Conservation (phyloP, 805 yeast genomes). For the Blastobotrys attinorum region DNA sequence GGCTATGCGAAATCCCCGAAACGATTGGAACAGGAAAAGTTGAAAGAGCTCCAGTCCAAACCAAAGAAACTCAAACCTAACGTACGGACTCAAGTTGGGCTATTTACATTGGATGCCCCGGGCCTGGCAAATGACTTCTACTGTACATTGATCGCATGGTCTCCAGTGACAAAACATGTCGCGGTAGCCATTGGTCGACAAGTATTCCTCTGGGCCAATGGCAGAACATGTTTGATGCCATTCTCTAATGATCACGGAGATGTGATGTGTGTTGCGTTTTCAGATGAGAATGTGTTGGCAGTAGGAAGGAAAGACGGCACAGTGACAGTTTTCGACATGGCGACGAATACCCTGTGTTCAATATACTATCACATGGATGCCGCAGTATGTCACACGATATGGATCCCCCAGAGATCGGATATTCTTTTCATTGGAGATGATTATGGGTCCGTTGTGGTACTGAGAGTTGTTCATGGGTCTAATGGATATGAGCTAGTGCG, state of each 20-base stretch:
- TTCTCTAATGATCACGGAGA: constrained; percentile 9
- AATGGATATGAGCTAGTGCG: neutral
- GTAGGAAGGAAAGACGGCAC: constrained; percentile 16
- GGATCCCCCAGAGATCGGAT: constrained; percentile 40
- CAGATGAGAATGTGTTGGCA: constrained; percentile 11
- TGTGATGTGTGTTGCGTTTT: constrained; percentile 11
- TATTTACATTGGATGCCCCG: constrained; percentile 40
- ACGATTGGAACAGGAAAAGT: too few relatives aligned
- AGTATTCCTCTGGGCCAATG: constrained; percentile 55
- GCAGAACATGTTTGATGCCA: constrained; percentile 38
- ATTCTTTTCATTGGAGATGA: constrained; percentile 59
- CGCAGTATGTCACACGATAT: constrained; percentile 42
- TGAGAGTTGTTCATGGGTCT: constrained; percentile 3
- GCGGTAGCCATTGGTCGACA: constrained; percentile 57
- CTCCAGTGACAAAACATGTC: constrained; percentile 39
- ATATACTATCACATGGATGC: constrained; percentile 34
- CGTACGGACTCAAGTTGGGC: neutral
- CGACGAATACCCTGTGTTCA: constrained; percentile 24
- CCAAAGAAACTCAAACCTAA: too few relatives aligned
- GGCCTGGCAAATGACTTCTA: constrained; percentile 67
- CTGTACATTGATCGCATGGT: constrained; percentile 68
- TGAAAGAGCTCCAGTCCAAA: too few relatives aligned
- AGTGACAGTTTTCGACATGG: constrained; percentile 21
- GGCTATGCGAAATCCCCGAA: too few relatives aligned
- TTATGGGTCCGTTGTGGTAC: constrained; percentile 42